phyloP scores from a whole-genome alignment of 495 filamentous ascomycete genomes.

The Aspergillus mulundensis region DNA sequence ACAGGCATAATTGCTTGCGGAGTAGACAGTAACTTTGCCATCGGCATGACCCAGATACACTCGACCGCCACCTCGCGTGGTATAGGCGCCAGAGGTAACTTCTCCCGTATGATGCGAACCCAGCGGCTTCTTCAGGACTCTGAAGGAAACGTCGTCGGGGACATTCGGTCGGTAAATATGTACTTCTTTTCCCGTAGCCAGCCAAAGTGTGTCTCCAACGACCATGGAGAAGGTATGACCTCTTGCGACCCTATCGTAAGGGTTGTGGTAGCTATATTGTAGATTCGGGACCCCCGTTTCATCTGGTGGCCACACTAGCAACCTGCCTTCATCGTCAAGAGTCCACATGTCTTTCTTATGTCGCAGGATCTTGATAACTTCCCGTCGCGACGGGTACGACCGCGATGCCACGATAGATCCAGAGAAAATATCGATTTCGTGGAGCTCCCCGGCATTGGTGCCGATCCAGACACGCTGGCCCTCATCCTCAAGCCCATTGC shows the following conservation, averaged over 20 bases:
- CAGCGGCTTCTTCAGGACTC: conserved; percentile 65
- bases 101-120: conserved; percentile 67
- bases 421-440: conserved; percentile 76
- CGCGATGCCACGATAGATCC: conserved; percentile 64
- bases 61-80: conserved; percentile 69
- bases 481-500: conserved; percentile 67
- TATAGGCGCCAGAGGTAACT: conserved; percentile 77
- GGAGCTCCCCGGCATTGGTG: conserved; percentile 77
- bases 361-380: conserved; percentile 82
- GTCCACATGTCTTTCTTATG: conserved; percentile 92
- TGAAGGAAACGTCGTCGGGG: conserved; percentile 63
- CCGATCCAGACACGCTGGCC: conserved; percentile 87
- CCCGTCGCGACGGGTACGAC: conserved; percentile 70
- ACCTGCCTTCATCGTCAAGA: conserved; percentile 81
- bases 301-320: conserved; percentile 85
- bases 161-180: conserved; percentile 73
- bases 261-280: conserved; percentile 53
- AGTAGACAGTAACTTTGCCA: conserved; percentile 92
- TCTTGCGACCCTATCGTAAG: conserved; percentile 68
- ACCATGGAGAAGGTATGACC: conserved; percentile 86
- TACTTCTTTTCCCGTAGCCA: conserved; percentile 83
- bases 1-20: conserved; percentile 67
- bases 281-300: conserved; percentile 70
- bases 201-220: conserved; percentile 76
- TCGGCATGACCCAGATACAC: conserved; percentile 91